Evolutionary conservation across 495 filamentous ascomycete species (phyloP).

Genomic region (Xylaria bambusicola): DNA sequence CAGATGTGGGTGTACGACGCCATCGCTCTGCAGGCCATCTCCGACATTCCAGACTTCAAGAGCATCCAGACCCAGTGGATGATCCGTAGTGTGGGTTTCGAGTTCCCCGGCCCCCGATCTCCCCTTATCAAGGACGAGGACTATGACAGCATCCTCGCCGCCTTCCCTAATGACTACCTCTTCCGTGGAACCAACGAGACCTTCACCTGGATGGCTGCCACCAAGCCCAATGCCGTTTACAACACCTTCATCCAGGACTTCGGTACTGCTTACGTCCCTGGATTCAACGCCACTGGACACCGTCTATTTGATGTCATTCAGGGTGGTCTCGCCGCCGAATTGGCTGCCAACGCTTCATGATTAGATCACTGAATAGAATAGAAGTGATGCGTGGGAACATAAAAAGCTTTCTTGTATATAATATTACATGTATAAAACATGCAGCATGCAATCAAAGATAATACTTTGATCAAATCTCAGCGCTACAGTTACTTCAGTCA

Average conservation of each 20-base stretch:
- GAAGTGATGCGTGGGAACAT: too few species aligned
- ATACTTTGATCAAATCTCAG: too few species aligned
- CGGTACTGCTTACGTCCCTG: conserved; percentile 14
- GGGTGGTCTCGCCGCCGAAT: not conserved
- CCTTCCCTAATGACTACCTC: conserved; percentile 41
- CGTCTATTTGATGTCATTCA: conserved; percentile 17
- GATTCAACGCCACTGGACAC: conserved; percentile 17
- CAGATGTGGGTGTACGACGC: conserved; percentile 56
- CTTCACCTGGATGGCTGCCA: conserved; percentile 29
- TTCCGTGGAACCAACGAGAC: conserved; percentile 26
- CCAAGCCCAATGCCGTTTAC: conserved; percentile 23
- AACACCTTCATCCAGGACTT: conserved; percentile 20
- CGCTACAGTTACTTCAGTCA: too few species aligned
- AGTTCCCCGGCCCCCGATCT: conserved; percentile 45
- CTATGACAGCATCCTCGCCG: conserved; percentile 41
- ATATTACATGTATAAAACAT: too few species aligned
- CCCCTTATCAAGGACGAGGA: conserved; percentile 22
- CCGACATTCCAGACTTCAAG: conserved; percentile 38
- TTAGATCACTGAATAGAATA: too few species aligned
- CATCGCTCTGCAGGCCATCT: conserved; percentile 53
- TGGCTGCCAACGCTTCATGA: conserved; percentile 4
- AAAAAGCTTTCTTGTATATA: too few species aligned
- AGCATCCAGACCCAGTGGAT: conserved; percentile 46
- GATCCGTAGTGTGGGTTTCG: conserved; percentile 45
- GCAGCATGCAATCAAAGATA: too few species aligned